phyloP scores from a whole-genome alignment of 495 filamentous ascomycete genomes.

The Tirmania nivea region DNA sequence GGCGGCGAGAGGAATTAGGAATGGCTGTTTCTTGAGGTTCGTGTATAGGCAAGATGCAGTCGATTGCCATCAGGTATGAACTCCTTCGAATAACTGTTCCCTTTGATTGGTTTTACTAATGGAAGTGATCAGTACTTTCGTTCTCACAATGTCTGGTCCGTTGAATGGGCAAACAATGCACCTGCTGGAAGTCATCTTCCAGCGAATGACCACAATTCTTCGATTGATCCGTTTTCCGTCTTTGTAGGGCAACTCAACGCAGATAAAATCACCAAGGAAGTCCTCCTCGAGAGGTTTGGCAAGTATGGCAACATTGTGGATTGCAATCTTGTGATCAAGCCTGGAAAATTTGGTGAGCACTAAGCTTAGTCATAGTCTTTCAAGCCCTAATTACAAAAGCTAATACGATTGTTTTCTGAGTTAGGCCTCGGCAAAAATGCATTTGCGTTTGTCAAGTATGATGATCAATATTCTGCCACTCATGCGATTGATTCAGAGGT shows the following conservation, averaged over 20 bases:
- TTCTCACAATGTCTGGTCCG: constrained; percentile 11
- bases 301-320: constrained; percentile 13
- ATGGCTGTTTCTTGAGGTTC: constrained; percentile 15
- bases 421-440: constrained; percentile 12
- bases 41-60: constrained; percentile 17
- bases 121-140: constrained; percentile 10
- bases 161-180: constrained; percentile 18
- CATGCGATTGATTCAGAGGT: constrained; percentile 12
- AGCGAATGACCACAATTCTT: constrained; percentile 4
- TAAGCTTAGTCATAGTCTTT: not conserved
- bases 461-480: constrained; percentile 10
- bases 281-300: constrained; percentile 10
- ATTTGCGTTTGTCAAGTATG: constrained; percentile 17
- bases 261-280: constrained; percentile 7
- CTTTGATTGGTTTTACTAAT: not conserved
- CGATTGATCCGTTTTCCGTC: constrained; percentile 13
- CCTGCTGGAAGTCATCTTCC: constrained; percentile 3
- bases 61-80: constrained; percentile 14
- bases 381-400: not conserved
- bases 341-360: constrained; percentile 7
- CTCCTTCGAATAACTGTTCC: not conserved
- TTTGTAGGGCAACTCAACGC: constrained; percentile 17
- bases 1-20: constrained; percentile 11
- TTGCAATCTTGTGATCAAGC: constrained; percentile 15
- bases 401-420: not conserved